phyloP scores from a whole-genome alignment of 1,139 yeast species.

The Blastobotrys arbuscula region DNA sequence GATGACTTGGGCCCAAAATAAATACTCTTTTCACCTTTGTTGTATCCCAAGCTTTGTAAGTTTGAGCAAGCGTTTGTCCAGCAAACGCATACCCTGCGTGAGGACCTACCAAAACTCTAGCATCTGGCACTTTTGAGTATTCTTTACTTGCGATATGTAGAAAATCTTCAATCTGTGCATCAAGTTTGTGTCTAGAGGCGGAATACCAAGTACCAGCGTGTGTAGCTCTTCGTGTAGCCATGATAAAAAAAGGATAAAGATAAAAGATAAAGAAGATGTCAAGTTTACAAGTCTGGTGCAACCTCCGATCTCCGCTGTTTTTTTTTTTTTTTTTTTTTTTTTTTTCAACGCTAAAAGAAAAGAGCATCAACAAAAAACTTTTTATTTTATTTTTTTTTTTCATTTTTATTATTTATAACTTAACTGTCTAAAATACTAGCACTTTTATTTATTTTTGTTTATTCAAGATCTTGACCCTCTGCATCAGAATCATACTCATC shows the following conservation, averaged over 20 bases:
- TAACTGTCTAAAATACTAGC: not conserved
- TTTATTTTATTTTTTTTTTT: too few species aligned
- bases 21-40: slow-evolving; percentile 57
- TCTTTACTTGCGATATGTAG: slow-evolving; percentile 31
- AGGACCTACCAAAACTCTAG: slow-evolving; percentile 58
- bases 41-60: slow-evolving; percentile 68
- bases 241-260: too few species aligned
- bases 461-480: slow-evolving; percentile 24
- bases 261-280: too few species aligned
- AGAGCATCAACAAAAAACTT: not conserved
- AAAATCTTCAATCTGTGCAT: slow-evolving; percentile 45
- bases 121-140: slow-evolving; percentile 43
- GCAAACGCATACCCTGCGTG: slow-evolving; percentile 93
- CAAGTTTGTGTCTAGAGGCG: slow-evolving; percentile 40
- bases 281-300: too few species aligned
- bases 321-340: not conserved
- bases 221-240: slow-evolving; percentile 51
- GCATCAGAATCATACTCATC: slow-evolving; percentile 53
- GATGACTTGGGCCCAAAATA: slow-evolving; percentile 91
- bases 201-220: slow-evolving; percentile 92
- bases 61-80: slow-evolving; percentile 70
- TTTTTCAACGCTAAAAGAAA: not conserved
- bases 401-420: too few species aligned
- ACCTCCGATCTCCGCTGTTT: too few species aligned
- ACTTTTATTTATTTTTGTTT: too few species aligned